A percentile compares a stretch with the other conserved stretches of the same genome.
These are phyloP conservation scores for Colletotrichum sublineola DNA, from an alignment of 2,329 filamentous ascomycete genomes.

Conservation along the genomic window DNA sequence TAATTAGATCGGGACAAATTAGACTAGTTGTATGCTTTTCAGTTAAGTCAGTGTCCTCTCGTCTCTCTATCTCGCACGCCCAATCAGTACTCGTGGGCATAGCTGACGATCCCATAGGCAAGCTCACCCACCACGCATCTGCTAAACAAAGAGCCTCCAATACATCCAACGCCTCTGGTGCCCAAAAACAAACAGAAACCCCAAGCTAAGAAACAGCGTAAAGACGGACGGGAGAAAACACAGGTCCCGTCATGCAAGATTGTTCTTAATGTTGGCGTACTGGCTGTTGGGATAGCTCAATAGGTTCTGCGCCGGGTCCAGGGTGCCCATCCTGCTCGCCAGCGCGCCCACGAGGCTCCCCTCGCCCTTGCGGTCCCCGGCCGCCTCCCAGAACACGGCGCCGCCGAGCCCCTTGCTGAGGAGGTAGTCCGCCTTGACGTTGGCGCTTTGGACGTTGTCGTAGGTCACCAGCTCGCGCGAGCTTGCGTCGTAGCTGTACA, in stretches of 20 bases:
- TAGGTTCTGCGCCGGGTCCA: slow-evolving; percentile 66
- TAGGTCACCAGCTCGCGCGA: slow-evolving; percentile 77
- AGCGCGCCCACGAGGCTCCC: slow-evolving; percentile 71
- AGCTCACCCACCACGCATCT: neutral
- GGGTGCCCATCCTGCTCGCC: slow-evolving; percentile 58
- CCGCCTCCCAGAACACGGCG: slow-evolving; percentile 88
- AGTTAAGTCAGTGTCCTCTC: neutral
- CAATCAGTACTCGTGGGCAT: neutral
- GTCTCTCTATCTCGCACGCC: neutral
- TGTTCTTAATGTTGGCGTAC: slow-evolving; percentile 68
- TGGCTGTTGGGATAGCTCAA: slow-evolving; percentile 68
- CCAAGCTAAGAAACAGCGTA: neutral
- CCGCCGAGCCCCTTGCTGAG: slow-evolving; percentile 73
- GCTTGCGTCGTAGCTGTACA: slow-evolving; percentile 76
- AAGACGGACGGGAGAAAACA: neutral
- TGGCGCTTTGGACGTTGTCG: slow-evolving; percentile 71
- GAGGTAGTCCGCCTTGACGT: slow-evolving; percentile 75
- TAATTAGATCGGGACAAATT: too few species aligned
- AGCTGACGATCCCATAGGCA: slow-evolving; percentile 1
- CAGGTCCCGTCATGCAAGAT: neutral
- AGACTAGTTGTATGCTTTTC: neutral
- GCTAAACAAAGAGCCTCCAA: neutral
- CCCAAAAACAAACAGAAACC: neutral
- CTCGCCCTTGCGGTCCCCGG: slow-evolving; percentile 68
- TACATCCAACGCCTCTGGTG: neutral